Evolutionary conservation across 169 alveolate genomes (phyloP), one percentile per base, ranked within the genome.

Genomic region (Plasmodium vinckei): DNA sequence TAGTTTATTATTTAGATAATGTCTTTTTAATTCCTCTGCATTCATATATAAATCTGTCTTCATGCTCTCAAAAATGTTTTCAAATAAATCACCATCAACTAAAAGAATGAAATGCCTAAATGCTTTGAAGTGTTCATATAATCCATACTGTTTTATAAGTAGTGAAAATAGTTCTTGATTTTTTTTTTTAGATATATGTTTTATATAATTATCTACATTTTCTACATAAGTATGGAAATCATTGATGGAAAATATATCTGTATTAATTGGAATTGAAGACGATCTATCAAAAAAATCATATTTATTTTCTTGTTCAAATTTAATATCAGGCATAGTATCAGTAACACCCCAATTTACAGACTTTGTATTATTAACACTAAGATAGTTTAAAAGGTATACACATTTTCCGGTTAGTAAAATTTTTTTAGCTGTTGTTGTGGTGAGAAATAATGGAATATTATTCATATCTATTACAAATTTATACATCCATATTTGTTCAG

Each of bases 1-100:
- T 46, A 82, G 21, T 47, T 82, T 82, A 47, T 54, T 82, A 27
- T 82, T 67, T 10, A 82, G 51, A 39, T 82, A 68, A 67, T 82
- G 82, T 53, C 84, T 54, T 57, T 82, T 82, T 17, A 82, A 59
- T 46, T 82, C 90, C 42, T 82, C 90, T 42, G 84, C 90, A 61
- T 82, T 70, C 90, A 82, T 82, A 19, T 82, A 82, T n/a, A 82
- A 71, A 25, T 82, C 90, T 10, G 71, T 67, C 19, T 82, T 82
- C 90, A 82, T 82, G 23, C 54, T 82, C 10, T 82, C 90, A 67
- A 82, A 82, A 15, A 82, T 67, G 0, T 79, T 82, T 65, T 82
- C 90, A 44, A 82, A 82, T 23, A 82, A 44, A 46, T 82, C 84
- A 10, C 90, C 90, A 56, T 82, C 90, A 9, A 82, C 90, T 53